These are phyloP conservation scores for Nitzschia putrida DNA, from an alignment of 108 stramenopile genomes.

Conservation along the genomic window DNA sequence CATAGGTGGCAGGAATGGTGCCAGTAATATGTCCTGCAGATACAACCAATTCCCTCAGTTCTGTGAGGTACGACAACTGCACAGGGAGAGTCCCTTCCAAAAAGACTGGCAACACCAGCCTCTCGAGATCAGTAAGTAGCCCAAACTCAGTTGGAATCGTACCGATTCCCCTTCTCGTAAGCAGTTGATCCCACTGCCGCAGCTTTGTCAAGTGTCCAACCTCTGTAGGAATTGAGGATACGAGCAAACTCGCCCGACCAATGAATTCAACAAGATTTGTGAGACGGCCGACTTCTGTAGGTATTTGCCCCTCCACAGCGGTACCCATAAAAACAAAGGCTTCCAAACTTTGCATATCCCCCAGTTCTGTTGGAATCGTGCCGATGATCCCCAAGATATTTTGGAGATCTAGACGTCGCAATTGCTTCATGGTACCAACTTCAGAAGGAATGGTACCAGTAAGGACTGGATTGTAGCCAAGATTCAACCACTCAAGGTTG, in stretches of 20 bases:
- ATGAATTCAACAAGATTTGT: not conserved
- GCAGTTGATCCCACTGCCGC: constrained; percentile 33
- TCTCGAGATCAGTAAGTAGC: constrained; percentile 37
- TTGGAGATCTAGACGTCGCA: not conserved
- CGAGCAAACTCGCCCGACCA: constrained; percentile 2
- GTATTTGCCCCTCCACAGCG: constrained; percentile 3
- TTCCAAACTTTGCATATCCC: not conserved
- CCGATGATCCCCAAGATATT: constrained; percentile 35
- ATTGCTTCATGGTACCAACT: constrained; percentile 3
- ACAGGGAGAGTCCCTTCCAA: constrained; percentile 51
- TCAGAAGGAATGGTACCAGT: constrained; percentile 49
- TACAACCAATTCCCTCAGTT: constrained; percentile 51
- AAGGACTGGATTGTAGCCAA: constrained; percentile 44
- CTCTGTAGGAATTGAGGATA: constrained; percentile 52
- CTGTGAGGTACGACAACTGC: constrained; percentile 47
- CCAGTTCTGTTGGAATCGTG: constrained; percentile 17
- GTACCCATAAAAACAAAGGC: not conserved
- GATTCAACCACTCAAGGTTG: not conserved
- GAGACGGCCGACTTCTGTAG: constrained; percentile 7
- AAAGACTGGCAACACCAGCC: constrained; percentile 37
- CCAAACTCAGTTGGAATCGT: constrained; percentile 61
- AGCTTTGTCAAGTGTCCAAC: constrained; percentile 55
- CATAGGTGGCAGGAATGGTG: constrained; percentile 50
- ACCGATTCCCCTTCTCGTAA: constrained; percentile 40
- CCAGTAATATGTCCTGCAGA: constrained; percentile 30